A percentile compares a stretch with the other conserved stretches of the same genome.
Evolutionary conservation across 192 early-diverging fungal species (phyloP).

Genomic region (Coemansia aciculifera): DNA sequence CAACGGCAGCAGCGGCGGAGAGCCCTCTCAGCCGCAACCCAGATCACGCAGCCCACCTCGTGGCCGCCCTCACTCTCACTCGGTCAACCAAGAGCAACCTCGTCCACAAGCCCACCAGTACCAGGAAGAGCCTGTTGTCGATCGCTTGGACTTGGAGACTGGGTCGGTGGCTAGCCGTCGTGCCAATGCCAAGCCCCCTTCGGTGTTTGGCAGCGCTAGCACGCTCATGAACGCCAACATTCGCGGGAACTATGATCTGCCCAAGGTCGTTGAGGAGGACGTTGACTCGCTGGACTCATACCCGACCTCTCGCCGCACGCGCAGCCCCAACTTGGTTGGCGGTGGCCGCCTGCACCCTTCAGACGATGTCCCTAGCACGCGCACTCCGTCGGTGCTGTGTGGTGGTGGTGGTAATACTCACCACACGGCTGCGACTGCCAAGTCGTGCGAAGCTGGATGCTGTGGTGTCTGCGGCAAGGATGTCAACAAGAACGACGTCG

Average conservation of each 20-base stretch:
- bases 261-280: conserved; percentile 56
- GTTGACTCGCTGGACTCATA: conserved; percentile 53
- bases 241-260: conserved; percentile 30
- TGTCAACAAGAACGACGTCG: conserved; percentile 38
- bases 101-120: conserved; percentile 11
- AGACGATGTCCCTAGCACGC: not conserved
- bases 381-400: conserved; percentile 33
- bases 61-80: conserved; percentile 46
- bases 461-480: conserved; percentile 53
- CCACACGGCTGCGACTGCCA: conserved; percentile 4
- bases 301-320: conserved; percentile 24
- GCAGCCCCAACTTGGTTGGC: conserved; percentile 36
- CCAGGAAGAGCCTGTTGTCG: conserved; percentile 41
- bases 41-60: conserved; percentile 21
- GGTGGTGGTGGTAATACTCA: conserved; percentile 37
- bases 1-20: conserved; percentile 3
- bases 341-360: conserved; percentile 18
- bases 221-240: conserved; percentile 45
- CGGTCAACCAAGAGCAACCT: conserved; percentile 18
- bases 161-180: conserved; percentile 49
- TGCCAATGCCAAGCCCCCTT: conserved; percentile 27
- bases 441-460: conserved; percentile 39
- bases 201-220: conserved; percentile 52
- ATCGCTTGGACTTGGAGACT: conserved; percentile 42
- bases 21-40: not conserved